Percentiles rank a stretch among this genome's conserved stretches.
phyloP scores from a whole-genome alignment of 495 filamentous ascomycete genomes.

The Lepraria neglecta region DNA sequence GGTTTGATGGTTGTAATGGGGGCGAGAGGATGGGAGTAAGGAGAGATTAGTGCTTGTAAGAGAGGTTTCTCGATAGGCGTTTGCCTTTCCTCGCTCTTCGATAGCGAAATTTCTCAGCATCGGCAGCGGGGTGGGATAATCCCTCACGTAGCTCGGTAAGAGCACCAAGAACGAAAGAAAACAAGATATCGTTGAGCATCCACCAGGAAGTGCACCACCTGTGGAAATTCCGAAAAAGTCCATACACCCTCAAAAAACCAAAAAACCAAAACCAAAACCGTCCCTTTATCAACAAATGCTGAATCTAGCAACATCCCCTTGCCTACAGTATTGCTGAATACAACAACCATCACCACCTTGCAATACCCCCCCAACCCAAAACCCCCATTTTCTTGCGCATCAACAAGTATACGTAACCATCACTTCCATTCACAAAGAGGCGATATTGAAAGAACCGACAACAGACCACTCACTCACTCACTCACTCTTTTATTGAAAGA shows the following conservation, averaged over 20 bases:
- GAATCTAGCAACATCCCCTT: too few species aligned
- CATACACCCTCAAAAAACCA: background rate
- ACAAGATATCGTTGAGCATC: background rate
- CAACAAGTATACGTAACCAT: too few species aligned
- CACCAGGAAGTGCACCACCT: background rate
- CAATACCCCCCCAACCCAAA: too few species aligned
- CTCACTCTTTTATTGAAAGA: too few species aligned
- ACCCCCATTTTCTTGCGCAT: too few species aligned
- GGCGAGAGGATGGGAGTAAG: background rate
- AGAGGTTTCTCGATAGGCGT: background rate
- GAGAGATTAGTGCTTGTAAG: background rate
- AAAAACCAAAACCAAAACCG: background rate
- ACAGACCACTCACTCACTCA: too few species aligned
- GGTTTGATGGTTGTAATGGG: conserved; percentile 12
- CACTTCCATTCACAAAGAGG: too few species aligned
- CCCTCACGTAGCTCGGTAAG: background rate
- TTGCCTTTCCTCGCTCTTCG: background rate
- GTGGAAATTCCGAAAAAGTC: background rate
- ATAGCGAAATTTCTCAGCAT: background rate
- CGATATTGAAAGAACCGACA: too few species aligned
- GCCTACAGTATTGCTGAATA: too few species aligned
- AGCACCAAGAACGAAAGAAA: background rate
- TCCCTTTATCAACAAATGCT: too few species aligned
- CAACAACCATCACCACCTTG: too few species aligned
- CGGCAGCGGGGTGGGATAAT: background rate